Base-by-base conservation (phyloP, 1,284 basidiomycete species). In the Thecaphora thlaspeos region DNA sequence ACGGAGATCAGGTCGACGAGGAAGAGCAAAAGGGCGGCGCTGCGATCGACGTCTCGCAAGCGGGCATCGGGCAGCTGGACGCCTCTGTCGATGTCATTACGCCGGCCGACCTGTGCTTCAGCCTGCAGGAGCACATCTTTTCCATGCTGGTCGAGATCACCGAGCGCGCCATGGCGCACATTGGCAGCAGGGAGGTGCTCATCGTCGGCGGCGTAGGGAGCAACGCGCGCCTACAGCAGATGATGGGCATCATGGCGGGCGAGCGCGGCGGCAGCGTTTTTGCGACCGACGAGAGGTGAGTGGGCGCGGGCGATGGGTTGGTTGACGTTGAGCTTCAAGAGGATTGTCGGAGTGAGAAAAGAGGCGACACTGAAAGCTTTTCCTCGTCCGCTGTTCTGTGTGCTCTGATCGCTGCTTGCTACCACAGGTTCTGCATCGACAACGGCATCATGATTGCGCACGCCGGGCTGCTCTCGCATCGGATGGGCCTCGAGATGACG, bases 401-500 rank as follows among this genome's bases (percentile, higher is more conserved):
- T n/a, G n/a, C n/a, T n/a, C n/a, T n/a, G n/a, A n/a, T n/a, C n/a
- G n/a, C n/a, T n/a, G n/a, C n/a, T n/a, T n/a, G n/a, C n/a, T n/a
- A n/a, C n/a, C n/a, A 7, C 32, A 34, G 32, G 50, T 97, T 95
- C 80, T 97, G 94, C 79, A 97, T 99, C 61, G 95, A 99, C 80
- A 99, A 99, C 73, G 95, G 95, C 2, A 94, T 98, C 73, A 99
- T 99, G 95, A 98, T 99, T 52, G 95, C 95, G 1, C 95, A 99
- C 78, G 95, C 95, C 2, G 94, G 94, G 23, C 82, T 99, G 43
- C 82, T 99, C 36, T 87, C 88, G 54, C 91, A 86, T 79, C 84
- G 95, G 7, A 97, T 95, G 91, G 94, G 94, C 5, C 41, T 67
- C 10, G 52, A 57, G 34, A 75, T 70, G 21, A 60, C 58, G 15